Evolutionary conservation across 75 land plant species (phyloP).

Genomic region (Sequoiadendron giganteum): DNA sequence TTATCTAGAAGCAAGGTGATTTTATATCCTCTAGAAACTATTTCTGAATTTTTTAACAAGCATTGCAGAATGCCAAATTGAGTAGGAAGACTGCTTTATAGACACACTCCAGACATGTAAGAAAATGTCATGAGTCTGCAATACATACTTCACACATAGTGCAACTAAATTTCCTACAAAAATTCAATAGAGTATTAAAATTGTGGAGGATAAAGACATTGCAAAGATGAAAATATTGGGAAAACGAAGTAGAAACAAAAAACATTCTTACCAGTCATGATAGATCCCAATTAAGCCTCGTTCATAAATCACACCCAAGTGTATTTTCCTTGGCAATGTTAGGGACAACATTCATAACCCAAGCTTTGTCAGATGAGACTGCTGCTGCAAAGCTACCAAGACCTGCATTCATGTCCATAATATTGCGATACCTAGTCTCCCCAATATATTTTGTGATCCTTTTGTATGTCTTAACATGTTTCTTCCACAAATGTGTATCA

Average conservation of each 20-base stretch:
- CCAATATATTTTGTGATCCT: constrained; percentile 59
- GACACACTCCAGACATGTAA: not conserved
- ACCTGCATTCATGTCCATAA: constrained; percentile 97
- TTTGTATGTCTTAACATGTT: constrained; percentile 76
- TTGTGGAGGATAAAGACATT: not conserved
- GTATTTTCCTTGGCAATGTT: constrained; percentile 73
- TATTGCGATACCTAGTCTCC: constrained; percentile 71
- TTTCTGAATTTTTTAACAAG: not conserved
- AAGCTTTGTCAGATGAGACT: constrained; percentile 53
- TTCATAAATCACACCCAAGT: constrained; percentile 81
- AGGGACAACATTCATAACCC: constrained; percentile 95
- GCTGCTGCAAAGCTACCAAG: constrained; percentile 93
- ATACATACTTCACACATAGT: not conserved
- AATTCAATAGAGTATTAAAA: not conserved
- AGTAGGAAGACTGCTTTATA: not conserved
- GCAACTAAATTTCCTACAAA: not conserved
- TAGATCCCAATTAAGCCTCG: constrained; percentile 92
- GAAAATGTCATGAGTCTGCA: not conserved
- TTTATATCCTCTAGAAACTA: not conserved
- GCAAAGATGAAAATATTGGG: not conserved
- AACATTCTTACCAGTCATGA: constrained; percentile 75
- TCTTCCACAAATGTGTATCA: constrained; percentile 71
- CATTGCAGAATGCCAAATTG: not conserved
- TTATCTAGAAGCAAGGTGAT: not conserved
- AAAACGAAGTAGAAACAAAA: constrained; percentile 1